A percentile compares a stretch with the other conserved stretches of the same genome.
phyloP scores from a whole-genome alignment of 805 yeast genomes.

The Gaillardinia entomophila region DNA sequence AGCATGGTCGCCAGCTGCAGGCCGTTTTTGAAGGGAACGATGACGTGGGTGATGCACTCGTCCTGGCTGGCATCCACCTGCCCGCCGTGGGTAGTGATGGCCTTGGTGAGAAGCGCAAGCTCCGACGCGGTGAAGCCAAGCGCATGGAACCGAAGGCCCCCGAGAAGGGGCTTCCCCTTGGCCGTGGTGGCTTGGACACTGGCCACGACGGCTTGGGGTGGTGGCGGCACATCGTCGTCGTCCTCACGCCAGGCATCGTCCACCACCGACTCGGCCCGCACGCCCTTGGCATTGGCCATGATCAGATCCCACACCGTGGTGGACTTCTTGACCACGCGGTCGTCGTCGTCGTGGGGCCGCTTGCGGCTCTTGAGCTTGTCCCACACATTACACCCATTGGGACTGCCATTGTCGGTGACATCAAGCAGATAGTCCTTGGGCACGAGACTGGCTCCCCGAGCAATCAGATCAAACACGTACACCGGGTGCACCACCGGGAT shows the following conservation, averaged over 20 bases:
- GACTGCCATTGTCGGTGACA: constrained; percentile 8
- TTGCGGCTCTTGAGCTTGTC: constrained; percentile 10
- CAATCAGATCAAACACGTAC: constrained; percentile 42
- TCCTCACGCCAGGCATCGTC: constrained; percentile 23
- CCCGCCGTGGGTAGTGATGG: constrained; percentile 45
- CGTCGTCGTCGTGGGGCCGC: constrained; percentile 3
- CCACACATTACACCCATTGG: constrained; percentile 35
- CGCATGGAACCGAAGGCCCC: constrained; percentile 36
- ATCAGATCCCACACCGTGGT: constrained; percentile 41
- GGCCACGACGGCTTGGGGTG: constrained; percentile 3
- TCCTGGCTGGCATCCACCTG: constrained; percentile 11
- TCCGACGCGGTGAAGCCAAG: constrained; percentile 38
- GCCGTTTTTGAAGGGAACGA: constrained; percentile 26
- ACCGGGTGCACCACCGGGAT: constrained; percentile 48
- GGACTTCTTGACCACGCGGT: constrained; percentile 12
- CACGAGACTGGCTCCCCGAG: constrained; percentile 39
- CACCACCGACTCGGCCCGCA: constrained; percentile 6
- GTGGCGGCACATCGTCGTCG: constrained; percentile 4
- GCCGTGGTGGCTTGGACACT: constrained; percentile 6
- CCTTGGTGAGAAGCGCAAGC: constrained; percentile 28
- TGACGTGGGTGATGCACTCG: constrained; percentile 23
- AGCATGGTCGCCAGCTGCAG: constrained; percentile 19
- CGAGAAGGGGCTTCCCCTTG: constrained; percentile 28
- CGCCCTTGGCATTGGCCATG: constrained; percentile 21
- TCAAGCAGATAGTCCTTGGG: constrained; percentile 34